These are phyloP conservation scores for Quercus variabilis DNA, from an alignment of 306 rosid species.

Conservation along the genomic window DNA sequence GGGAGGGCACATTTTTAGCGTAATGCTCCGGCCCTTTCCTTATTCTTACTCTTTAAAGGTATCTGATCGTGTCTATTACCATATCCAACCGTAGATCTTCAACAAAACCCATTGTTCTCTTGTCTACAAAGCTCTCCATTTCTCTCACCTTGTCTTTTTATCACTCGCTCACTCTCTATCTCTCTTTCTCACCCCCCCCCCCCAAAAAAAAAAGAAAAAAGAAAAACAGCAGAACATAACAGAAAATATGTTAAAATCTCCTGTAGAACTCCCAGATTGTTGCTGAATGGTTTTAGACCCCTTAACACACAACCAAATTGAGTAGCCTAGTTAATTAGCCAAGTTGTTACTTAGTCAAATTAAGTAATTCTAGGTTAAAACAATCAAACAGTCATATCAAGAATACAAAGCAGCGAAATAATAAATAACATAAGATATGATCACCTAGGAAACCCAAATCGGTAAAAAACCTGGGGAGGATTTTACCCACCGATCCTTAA, in stretches of 20 bases:
- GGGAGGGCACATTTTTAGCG: slow-evolving; percentile 4
- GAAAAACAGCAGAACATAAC: neutral
- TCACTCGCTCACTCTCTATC: slow-evolving; percentile 6
- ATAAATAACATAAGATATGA: no score
- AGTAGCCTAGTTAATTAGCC: no score
- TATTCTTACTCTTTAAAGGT: slow-evolving; percentile 23
- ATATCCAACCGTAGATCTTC: slow-evolving; percentile 40
- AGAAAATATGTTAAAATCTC: slow-evolving; percentile 37
- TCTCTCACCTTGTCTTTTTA: neutral
- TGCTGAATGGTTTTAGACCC: no score
- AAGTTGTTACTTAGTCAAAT: no score
- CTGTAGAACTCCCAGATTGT: slow-evolving; percentile 73
- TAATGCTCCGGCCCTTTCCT: slow-evolving; percentile 20
- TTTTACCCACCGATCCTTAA: no score
- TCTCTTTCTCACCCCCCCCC: neutral
- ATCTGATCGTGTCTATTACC: slow-evolving; percentile 29
- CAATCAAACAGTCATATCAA: no score
- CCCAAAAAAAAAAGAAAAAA: no score
- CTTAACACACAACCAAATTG: no score
- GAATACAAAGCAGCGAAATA: no score
- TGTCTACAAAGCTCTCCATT: slow-evolving; percentile 19
- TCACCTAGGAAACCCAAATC: no score
- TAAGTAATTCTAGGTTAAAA: no score
- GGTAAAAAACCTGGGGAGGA: no score
- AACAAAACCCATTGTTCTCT: neutral